Evolutionary conservation across 768 basidiomycete species (phyloP).

Genomic region (Termitomyces sp.): DNA sequence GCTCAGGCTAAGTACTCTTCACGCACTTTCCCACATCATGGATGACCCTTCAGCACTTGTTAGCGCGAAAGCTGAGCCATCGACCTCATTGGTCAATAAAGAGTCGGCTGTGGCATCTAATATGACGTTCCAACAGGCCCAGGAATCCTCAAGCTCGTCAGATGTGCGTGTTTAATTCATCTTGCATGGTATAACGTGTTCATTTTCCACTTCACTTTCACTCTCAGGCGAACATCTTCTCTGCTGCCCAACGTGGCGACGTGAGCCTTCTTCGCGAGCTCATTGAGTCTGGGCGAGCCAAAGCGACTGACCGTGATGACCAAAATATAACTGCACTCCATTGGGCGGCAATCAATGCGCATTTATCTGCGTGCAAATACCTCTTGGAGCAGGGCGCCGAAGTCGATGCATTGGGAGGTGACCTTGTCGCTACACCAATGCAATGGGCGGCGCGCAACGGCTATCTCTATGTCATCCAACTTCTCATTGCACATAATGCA

Average conservation of each 20-base stretch:
- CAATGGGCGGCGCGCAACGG: constrained; percentile 99
- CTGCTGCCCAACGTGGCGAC: constrained; percentile 87
- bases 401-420: constrained; percentile 91
- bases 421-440: constrained; percentile 89
- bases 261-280: constrained; percentile 56
- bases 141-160: constrained; percentile 27
- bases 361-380: constrained; percentile 81
- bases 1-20: background rate
- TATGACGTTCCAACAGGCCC: constrained; percentile 39
- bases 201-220: background rate
- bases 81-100: constrained; percentile 40
- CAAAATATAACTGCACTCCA: constrained; percentile 95
- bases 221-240: constrained; percentile 59
- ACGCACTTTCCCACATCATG: constrained; percentile 18
- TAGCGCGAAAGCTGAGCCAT: constrained; percentile 43
- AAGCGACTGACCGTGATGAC: constrained; percentile 73
- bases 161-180: constrained; percentile 26
- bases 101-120: constrained; percentile 42
- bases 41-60: constrained; percentile 31
- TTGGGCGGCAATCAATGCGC: constrained; percentile 98
- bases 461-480: constrained; percentile 91
- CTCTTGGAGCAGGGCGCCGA: constrained; percentile 91
- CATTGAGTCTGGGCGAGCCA: constrained; percentile 64
- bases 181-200: background rate
- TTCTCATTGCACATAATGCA: constrained; percentile 83